Evolutionary conservation across 2,329 filamentous ascomycete species (phyloP).

Genomic region (Furcasterigmium furcatum): DNA sequence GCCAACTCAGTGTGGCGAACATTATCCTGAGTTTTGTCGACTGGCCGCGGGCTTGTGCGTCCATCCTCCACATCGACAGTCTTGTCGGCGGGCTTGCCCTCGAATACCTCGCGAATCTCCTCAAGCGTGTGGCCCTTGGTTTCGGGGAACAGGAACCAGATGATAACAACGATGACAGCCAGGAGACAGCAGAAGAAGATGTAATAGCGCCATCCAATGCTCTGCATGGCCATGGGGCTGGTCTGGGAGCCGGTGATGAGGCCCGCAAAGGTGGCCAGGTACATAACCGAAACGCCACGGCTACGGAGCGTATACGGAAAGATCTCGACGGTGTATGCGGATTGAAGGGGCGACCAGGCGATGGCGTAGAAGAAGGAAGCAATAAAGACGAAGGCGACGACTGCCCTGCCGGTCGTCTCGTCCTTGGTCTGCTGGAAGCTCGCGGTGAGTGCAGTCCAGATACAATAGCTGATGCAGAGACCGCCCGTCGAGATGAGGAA

Average conservation of each 20-base stretch:
- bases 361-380: constrained; percentile 33
- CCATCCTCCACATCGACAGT: not conserved
- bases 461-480: constrained; percentile 30
- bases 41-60: too few species aligned
- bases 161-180: constrained; percentile 21
- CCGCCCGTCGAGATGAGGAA: constrained; percentile 24
- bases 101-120: constrained; percentile 24
- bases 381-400: constrained; percentile 32
- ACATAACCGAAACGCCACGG: constrained; percentile 4
- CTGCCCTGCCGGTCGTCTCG: constrained; percentile 17
- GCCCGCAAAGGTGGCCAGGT: constrained; percentile 4
- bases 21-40: too few species aligned
- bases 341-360: constrained; percentile 27
- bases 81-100: constrained; percentile 10
- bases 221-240: constrained; percentile 34
- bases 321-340: constrained; percentile 23
- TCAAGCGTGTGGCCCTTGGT: constrained; percentile 25
- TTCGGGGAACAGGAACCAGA: constrained; percentile 33
- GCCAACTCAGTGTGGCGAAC: too few species aligned
- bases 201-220: constrained; percentile 35
- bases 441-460: constrained; percentile 31
- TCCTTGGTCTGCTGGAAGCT: constrained; percentile 13
- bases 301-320: constrained; percentile 15
- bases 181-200: constrained; percentile 33
- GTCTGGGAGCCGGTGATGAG: constrained; percentile 32